These are phyloP conservation scores for Rutstroemia sp. DNA, from an alignment of 2,329 filamentous ascomycete species.

Conservation along the genomic window DNA sequence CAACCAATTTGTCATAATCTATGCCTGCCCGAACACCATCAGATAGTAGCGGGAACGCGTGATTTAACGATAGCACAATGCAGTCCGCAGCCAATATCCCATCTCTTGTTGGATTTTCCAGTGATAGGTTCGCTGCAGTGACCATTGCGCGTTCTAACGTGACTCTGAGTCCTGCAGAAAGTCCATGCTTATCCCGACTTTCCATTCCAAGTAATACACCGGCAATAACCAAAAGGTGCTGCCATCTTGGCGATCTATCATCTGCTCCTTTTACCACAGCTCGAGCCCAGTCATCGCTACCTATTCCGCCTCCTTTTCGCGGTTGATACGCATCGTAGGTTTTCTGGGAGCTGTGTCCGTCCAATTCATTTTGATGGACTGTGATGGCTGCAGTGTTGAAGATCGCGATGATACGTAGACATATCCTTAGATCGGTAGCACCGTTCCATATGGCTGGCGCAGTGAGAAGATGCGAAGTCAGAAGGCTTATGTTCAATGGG, in stretches of 20 bases:
- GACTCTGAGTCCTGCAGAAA: slow-evolving; percentile 43
- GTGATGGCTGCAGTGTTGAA: slow-evolving; percentile 45
- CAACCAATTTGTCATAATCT: slow-evolving; percentile 52
- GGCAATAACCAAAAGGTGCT: slow-evolving; percentile 56
- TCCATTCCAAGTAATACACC: slow-evolving; percentile 56
- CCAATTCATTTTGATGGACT: slow-evolving; percentile 28
- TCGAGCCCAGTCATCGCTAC: slow-evolving; percentile 32
- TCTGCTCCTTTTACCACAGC: slow-evolving; percentile 34
- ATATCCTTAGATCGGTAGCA: slow-evolving; percentile 43
- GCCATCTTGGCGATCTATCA: slow-evolving; percentile 59
- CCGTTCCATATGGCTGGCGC: slow-evolving; percentile 50
- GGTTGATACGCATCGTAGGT: slow-evolving; percentile 30
- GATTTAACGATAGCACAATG: slow-evolving; percentile 55
- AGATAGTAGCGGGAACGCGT: slow-evolving; percentile 53
- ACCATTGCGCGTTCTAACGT: slow-evolving; percentile 55
- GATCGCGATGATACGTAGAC: slow-evolving; percentile 45
- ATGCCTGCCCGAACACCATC: slow-evolving; percentile 44
- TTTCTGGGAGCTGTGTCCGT: slow-evolving; percentile 15
- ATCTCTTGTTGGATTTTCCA: slow-evolving; percentile 43
- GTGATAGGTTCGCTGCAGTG: slow-evolving; percentile 51
- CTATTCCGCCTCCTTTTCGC: slow-evolving; percentile 43
- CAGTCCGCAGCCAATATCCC: slow-evolving; percentile 42
- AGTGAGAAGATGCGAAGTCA: slow-evolving; percentile 50
- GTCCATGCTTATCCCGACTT: slow-evolving; percentile 45
- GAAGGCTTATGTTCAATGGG: slow-evolving; percentile 49